phyloP scores from a whole-genome alignment of 768 basidiomycete genomes.

The Tricholoma saponaceum region DNA sequence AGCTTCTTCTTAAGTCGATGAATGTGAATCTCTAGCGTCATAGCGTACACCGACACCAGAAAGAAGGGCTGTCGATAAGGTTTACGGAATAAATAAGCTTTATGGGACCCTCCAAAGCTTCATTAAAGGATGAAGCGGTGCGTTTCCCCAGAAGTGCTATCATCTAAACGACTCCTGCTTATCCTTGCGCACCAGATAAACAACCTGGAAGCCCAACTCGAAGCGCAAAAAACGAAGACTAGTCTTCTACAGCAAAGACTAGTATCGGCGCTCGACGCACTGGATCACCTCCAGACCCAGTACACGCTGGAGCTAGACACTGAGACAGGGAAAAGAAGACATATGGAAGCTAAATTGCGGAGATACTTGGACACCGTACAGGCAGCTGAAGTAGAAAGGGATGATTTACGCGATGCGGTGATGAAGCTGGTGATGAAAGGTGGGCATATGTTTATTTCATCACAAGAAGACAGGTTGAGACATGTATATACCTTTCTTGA shows the following conservation, averaged over 20 bases:
- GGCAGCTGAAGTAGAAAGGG: constrained; percentile 40
- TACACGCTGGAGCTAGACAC: constrained; percentile 38
- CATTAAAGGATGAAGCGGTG: neutral
- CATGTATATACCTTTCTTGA: neutral
- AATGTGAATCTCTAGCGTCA: neutral
- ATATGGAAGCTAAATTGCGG: constrained; percentile 34
- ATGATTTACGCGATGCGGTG: constrained; percentile 53
- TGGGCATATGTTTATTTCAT: constrained; percentile 21
- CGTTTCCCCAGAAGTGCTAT: neutral
- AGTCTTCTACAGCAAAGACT: constrained; percentile 2
- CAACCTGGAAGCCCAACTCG: neutral
- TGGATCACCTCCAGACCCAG: constrained; percentile 38
- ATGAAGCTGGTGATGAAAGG: constrained; percentile 55
- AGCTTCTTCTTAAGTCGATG: no score
- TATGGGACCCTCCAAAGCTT: neutral
- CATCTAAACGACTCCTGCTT: neutral
- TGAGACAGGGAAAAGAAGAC: constrained; percentile 26
- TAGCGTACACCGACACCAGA: neutral
- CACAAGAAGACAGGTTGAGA: neutral
- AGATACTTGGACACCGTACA: constrained; percentile 27
- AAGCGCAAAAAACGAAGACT: constrained; percentile 1
- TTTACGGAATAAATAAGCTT: no score
- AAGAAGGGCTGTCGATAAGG: neutral
- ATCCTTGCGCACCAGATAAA: neutral
- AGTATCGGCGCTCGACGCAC: constrained; percentile 39